phyloP scores from a whole-genome alignment of 768 basidiomycete genomes.

The Leccinum subtestaceum region DNA sequence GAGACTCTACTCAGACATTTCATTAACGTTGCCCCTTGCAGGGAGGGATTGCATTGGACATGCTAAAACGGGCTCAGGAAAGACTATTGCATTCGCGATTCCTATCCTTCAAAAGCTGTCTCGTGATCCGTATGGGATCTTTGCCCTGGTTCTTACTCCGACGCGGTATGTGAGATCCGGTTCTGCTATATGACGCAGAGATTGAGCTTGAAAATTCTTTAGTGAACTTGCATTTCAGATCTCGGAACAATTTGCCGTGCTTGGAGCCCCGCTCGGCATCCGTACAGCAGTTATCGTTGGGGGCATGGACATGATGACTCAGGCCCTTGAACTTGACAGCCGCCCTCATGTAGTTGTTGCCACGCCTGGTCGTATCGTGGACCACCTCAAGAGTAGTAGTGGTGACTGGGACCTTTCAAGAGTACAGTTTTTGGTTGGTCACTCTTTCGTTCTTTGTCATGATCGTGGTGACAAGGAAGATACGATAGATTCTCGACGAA shows the following conservation, averaged over 20 bases:
- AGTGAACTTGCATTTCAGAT: constrained; percentile 98
- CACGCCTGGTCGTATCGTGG: constrained; percentile 93
- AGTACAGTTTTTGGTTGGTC: constrained; percentile 76
- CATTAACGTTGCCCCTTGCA: constrained; percentile 28
- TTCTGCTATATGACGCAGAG: neutral
- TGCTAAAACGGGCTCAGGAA: constrained; percentile 96
- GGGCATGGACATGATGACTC: constrained; percentile 97
- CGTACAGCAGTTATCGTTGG: constrained; percentile 90
- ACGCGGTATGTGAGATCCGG: constrained; percentile 62
- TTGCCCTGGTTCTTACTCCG: constrained; percentile 89
- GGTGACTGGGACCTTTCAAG: constrained; percentile 80
- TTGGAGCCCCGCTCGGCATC: constrained; percentile 78
- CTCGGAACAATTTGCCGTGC: constrained; percentile 90
- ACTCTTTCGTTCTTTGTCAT: neutral
- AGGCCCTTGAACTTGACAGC: constrained; percentile 81
- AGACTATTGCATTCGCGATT: constrained; percentile 95
- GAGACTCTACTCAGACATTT: neutral
- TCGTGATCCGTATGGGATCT: constrained; percentile 91
- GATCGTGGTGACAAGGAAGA: neutral
- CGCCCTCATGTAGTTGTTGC: constrained; percentile 93
- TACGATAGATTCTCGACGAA: constrained; percentile 83
- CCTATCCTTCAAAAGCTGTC: constrained; percentile 90
- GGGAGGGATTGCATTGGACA: constrained; percentile 97
- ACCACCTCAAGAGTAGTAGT: constrained; percentile 76
- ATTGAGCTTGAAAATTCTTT: constrained; percentile 1